These are phyloP conservation scores for Elasticomyces elasticus DNA, from an alignment of 495 filamentous ascomycete genomes.

Conservation along the genomic window DNA sequence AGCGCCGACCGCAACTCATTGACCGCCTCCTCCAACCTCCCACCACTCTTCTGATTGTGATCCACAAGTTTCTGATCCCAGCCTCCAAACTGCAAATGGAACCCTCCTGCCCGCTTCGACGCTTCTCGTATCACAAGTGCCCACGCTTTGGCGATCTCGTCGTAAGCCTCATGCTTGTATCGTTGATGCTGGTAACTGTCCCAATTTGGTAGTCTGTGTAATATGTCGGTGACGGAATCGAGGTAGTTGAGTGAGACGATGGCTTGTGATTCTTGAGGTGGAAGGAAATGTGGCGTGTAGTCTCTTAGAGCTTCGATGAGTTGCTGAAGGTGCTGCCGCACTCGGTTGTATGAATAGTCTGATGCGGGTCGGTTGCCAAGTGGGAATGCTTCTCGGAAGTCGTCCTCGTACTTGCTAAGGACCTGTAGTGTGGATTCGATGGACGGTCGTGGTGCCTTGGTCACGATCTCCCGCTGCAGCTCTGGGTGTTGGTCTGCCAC, in stretches of 20 bases:
- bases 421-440: slow-evolving; percentile 70
- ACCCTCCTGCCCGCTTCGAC: slow-evolving; percentile 81
- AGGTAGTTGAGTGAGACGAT: slow-evolving; percentile 72
- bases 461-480: slow-evolving; percentile 71
- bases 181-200: slow-evolving; percentile 74
- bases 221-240: slow-evolving; percentile 77
- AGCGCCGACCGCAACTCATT: slow-evolving; percentile 62
- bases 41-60: slow-evolving; percentile 80
- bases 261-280: slow-evolving; percentile 75
- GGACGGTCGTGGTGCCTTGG: slow-evolving; percentile 72
- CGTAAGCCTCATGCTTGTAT: slow-evolving; percentile 88
- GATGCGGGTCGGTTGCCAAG: slow-evolving; percentile 71
- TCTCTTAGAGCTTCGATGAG: slow-evolving; percentile 85
- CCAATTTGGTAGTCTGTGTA: slow-evolving; percentile 83
- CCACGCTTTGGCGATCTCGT: slow-evolving; percentile 92
- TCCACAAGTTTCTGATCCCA: slow-evolving; percentile 86
- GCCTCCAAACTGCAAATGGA: slow-evolving; percentile 78
- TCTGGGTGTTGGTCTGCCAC: slow-evolving; percentile 84
- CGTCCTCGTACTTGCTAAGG: slow-evolving; percentile 67
- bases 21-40: slow-evolving; percentile 72
- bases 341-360: slow-evolving; percentile 91
- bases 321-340: slow-evolving; percentile 66
- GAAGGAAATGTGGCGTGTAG: slow-evolving; percentile 90
- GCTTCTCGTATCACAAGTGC: slow-evolving; percentile 84
- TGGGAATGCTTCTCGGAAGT: slow-evolving; percentile 71